phyloP scores from a whole-genome alignment of 768 basidiomycete species.

The Holtermanniella nyarrowii region DNA sequence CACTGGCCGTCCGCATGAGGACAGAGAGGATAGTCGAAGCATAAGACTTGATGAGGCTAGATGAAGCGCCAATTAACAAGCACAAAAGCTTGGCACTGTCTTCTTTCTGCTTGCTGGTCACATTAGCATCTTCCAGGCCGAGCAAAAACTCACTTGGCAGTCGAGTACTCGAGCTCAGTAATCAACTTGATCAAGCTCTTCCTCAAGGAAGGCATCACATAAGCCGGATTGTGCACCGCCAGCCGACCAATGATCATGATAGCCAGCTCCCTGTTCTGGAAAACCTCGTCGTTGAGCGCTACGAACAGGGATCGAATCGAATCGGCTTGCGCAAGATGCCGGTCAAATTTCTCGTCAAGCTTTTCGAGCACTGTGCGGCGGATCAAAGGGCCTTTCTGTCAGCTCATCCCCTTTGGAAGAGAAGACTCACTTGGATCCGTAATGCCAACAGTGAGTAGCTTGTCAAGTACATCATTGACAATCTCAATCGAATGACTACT shows the following conservation, averaged over 20 bases:
- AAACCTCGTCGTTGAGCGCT: slow-evolving; percentile 92
- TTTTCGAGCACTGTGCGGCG: slow-evolving; percentile 74
- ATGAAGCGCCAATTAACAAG: slow-evolving; percentile 77
- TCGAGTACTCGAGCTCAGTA: slow-evolving; percentile 93
- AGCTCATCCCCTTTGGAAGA: slow-evolving; percentile 1
- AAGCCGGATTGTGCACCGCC: slow-evolving; percentile 90
- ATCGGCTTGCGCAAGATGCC: slow-evolving; percentile 93
- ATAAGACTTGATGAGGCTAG: slow-evolving; percentile 89
- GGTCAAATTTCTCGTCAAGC: slow-evolving; percentile 87
- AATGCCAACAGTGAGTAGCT: slow-evolving; percentile 84
- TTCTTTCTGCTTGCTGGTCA: slow-evolving; percentile 48
- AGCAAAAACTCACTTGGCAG: slow-evolving; percentile 55
- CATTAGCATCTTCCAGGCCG: slow-evolving; percentile 4
- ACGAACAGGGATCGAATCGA: slow-evolving; percentile 96
- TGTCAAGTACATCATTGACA: slow-evolving; percentile 95
- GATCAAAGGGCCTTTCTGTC: slow-evolving; percentile 57
- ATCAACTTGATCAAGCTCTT: slow-evolving; percentile 92
- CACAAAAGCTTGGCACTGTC: slow-evolving; percentile 86
- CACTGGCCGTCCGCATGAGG: slow-evolving; percentile 63
- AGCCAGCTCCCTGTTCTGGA: slow-evolving; percentile 84
- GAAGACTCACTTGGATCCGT: slow-evolving; percentile 72
- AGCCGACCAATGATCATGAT: slow-evolving; percentile 84
- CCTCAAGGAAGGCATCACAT: slow-evolving; percentile 93
- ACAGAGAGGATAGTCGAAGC: slow-evolving; percentile 89
- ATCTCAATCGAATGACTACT: slow-evolving; percentile 94